Conservation (phyloP, 352 stramenopile species). For the Phytophthora cajani region DNA sequence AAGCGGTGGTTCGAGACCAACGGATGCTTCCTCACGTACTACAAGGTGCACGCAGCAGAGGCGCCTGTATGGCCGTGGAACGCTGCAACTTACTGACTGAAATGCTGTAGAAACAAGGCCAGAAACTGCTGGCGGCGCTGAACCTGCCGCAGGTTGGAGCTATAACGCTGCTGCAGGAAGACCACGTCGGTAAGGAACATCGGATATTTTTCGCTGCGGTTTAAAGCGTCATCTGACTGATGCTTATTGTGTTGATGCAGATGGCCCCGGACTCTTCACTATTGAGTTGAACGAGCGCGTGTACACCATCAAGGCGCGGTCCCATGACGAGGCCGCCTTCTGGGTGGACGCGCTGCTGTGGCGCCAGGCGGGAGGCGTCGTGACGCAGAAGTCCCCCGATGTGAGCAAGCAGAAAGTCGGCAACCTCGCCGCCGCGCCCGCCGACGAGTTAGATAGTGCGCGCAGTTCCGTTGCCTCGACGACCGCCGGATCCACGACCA, state of each 20-base stretch:
- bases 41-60: constrained; percentile 87
- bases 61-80: neutral
- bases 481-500: constrained; percentile 22
- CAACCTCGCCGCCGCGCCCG: constrained; percentile 42
- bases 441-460: constrained; percentile 46
- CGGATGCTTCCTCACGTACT: constrained; percentile 98
- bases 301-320: constrained; percentile 91
- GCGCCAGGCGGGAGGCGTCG: constrained; percentile 79
- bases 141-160: constrained; percentile 93
- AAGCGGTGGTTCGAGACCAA: constrained; percentile 99
- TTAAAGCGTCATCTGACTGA: constrained; percentile 12
- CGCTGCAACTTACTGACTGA: neutral
- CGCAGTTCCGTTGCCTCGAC: constrained; percentile 15
- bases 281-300: constrained; percentile 91
- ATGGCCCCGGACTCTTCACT: constrained; percentile 87
- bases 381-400: constrained; percentile 81
- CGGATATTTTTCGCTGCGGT: neutral
- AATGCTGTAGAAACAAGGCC: constrained; percentile 79
- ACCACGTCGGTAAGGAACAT: constrained; percentile 56
- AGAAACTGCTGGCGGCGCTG: constrained; percentile 94
- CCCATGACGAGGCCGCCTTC: constrained; percentile 84
- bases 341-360: constrained; percentile 90
- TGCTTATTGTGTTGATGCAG: constrained; percentile 34
- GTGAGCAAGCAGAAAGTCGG: constrained; percentile 47
- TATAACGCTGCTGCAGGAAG: constrained; percentile 77